Base-by-base conservation (phyloP, 495 filamentous ascomycete genomes). In the Penicillium turbatum region DNA sequence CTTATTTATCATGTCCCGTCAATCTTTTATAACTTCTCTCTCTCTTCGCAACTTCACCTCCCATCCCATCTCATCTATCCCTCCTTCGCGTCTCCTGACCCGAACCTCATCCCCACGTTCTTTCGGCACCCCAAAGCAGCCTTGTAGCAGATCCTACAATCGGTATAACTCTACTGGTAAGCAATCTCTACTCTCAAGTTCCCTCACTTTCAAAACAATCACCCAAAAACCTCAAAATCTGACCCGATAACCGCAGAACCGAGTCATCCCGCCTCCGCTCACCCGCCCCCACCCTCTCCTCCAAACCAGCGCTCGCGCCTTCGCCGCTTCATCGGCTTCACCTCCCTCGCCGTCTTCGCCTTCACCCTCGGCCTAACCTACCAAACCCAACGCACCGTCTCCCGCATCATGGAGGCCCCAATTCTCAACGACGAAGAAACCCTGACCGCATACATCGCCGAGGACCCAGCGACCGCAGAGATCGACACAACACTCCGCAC, bases 401-500 rank as follows among this genome's bases (percentile, higher is more conserved):
- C 59, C 4, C 41, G 53, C 55, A 63, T 84, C 51, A 70, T 85
- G 66, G 72, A 76, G 19, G 69, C 77, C 39, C 38, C 57, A 16
- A 62, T 74, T 2, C 21, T 24, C 16, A 81, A 81, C 37, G 87
- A 95, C 65, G 83, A 81, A 56, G 87, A 97, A 53, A 86, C 86
- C 34, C 78, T 92, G 27, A 63, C 68, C 24, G 72, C 86, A 61
- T 97, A 80, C 76, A 63, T 61, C 1, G 84, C 92, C 8, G 51
- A 73, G n/a, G 82, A 86, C 51, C 79, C 81, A 6, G 59, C 79
- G 6, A 72, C 85, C 17, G 74, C 71, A 38, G 79, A 84, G 53
- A 79, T 92, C 52, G 84, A 97, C 54, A 72, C 80, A 24, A 77
- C 80, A 62, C 89, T 97, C 63, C 78, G 81, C 62, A 82, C 74